Conservation (phyloP, 768 basidiomycete genomes). For the Boletus barrowsii region DNA sequence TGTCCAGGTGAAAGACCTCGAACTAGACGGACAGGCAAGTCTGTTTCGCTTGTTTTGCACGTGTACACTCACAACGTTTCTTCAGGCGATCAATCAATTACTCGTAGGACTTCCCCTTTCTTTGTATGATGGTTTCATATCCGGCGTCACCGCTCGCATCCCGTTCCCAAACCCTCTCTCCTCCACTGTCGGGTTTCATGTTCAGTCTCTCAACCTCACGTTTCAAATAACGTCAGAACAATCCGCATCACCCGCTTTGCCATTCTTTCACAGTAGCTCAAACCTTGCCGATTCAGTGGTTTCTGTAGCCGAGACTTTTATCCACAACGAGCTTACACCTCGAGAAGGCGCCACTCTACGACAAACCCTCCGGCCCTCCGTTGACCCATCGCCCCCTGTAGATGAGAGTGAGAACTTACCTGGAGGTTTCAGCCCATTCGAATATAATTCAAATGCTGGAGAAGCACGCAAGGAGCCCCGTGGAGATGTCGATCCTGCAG, state of each 20-base stretch:
- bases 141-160: conserved; percentile 71
- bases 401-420: conserved; percentile 51
- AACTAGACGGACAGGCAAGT: conserved; percentile 73
- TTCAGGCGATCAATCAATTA: conserved; percentile 75
- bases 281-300: conserved; percentile 77
- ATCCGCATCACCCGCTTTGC: conserved; percentile 7
- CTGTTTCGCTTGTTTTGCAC: not conserved
- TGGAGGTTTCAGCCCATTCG: conserved; percentile 63
- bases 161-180: conserved; percentile 85
- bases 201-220: conserved; percentile 67
- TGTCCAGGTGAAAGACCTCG: conserved; percentile 81
- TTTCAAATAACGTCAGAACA: conserved; percentile 44
- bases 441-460: conserved; percentile 31
- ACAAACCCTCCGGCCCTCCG: conserved; percentile 59
- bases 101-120: conserved; percentile 62
- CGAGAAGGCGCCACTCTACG: conserved; percentile 70
- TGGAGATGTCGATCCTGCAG: conserved; percentile 59
- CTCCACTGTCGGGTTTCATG: conserved; percentile 65
- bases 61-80: conserved; percentile 15
- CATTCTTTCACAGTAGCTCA: conserved; percentile 18
- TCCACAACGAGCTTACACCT: conserved; percentile 75
- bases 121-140: conserved; percentile 69
- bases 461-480: conserved; percentile 30
- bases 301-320: conserved; percentile 82
- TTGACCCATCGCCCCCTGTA: conserved; percentile 25